Percentiles rank a stretch among this genome's conserved stretches.
Conservation (phyloP, 2,329 filamentous ascomycete species). For the Aspergillus floridensis region DNA sequence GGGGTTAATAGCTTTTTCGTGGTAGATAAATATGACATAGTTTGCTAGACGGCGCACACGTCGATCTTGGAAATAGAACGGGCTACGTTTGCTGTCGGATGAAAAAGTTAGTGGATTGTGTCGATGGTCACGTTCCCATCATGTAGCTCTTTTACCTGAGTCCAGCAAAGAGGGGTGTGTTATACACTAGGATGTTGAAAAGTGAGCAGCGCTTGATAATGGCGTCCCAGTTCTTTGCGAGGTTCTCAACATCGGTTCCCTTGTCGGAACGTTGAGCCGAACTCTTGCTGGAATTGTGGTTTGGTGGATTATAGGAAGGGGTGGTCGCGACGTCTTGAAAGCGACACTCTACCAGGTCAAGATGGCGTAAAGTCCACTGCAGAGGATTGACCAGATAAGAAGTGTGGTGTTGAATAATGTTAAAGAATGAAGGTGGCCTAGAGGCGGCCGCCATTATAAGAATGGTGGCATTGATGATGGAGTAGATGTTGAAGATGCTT, state of each 20-base stretch:
- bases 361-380: constrained; percentile 13
- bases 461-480: too few relatives aligned
- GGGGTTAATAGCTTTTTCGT: not conserved
- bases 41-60: constrained; percentile 8
- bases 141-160: not conserved
- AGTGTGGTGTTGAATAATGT: too few relatives aligned
- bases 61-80: constrained; percentile 13
- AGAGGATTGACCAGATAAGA: constrained; percentile 5
- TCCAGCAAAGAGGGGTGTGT: not conserved
- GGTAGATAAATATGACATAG: constrained; percentile 8
- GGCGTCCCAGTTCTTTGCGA: not conserved
- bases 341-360: constrained; percentile 14
- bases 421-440: too few relatives aligned
- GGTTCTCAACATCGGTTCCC: not conserved
- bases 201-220: not conserved
- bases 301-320: too few relatives aligned
- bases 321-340: constrained; percentile 9
- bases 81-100: constrained; percentile 1
- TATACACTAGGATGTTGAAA: not conserved
- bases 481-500: too few relatives aligned
- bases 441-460: too few relatives aligned
- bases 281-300: too few relatives aligned
- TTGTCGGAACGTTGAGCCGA: too few relatives aligned
- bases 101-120: not conserved
- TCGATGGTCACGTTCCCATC: too few relatives aligned